A percentile compares a stretch with the other conserved stretches of the same genome.
Evolutionary conservation across 2,329 filamentous ascomycete species (phyloP).

Genomic region (Parafenestella ontariensis): DNA sequence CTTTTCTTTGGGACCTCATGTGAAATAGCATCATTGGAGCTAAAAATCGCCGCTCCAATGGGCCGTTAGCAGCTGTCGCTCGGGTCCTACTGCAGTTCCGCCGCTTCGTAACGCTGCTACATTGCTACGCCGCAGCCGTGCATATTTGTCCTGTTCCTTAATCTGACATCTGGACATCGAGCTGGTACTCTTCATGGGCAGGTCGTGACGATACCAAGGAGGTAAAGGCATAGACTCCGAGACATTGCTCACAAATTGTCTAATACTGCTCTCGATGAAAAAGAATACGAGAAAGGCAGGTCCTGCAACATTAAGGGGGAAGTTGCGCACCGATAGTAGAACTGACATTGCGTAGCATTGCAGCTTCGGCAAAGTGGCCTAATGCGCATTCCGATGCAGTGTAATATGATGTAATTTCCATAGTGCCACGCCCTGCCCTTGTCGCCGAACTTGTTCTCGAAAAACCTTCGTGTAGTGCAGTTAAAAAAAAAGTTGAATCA

Average conservation of each 20-base stretch:
- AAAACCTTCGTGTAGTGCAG: constrained; percentile 4
- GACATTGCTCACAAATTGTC: background rate
- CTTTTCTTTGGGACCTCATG: background rate
- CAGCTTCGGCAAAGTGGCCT: constrained; percentile 1
- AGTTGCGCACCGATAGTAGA: background rate
- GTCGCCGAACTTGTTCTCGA: background rate
- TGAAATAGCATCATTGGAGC: background rate
- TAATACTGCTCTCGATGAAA: background rate
- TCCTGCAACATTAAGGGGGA: background rate
- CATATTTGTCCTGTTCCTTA: background rate
- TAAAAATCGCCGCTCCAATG: background rate
- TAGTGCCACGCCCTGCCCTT: constrained; percentile 4
- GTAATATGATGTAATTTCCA: constrained; percentile 9
- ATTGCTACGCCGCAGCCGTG: constrained; percentile 1
- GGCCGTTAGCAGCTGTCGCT: background rate
- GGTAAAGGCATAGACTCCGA: background rate
- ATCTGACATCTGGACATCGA: background rate
- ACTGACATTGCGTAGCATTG: background rate
- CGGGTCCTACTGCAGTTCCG: background rate
- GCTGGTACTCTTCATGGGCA: background rate
- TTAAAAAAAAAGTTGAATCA: constrained; percentile 4
- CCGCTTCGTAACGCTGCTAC: background rate
- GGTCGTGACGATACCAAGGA: background rate
- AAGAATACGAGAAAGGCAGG: background rate
- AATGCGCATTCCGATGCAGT: constrained; percentile 1